phyloP scores from a whole-genome alignment of 2,329 filamentous ascomycete genomes.

The Cytospora piceae region DNA sequence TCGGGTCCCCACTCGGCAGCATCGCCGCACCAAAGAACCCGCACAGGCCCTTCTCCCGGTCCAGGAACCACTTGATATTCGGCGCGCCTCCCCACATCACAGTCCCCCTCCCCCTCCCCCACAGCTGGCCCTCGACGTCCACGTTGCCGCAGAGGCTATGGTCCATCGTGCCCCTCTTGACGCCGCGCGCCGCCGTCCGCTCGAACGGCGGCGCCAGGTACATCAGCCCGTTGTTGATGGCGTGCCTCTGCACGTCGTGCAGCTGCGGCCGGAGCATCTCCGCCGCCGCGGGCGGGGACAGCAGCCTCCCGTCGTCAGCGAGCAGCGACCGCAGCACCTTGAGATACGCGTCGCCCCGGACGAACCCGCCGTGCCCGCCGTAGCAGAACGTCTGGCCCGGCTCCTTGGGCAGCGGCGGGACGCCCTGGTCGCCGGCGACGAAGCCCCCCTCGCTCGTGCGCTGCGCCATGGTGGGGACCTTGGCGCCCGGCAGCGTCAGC shows the following conservation, averaged over 20 bases:
- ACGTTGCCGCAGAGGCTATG: slow-evolving; percentile 48
- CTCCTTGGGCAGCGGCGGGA: slow-evolving; percentile 39
- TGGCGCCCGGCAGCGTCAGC: slow-evolving; percentile 39
- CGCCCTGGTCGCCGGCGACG: slow-evolving; percentile 41
- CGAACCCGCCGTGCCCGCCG: slow-evolving; percentile 50
- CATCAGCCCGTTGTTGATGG: slow-evolving; percentile 35
- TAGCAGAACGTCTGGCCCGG: slow-evolving; percentile 42
- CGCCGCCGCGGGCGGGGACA: slow-evolving; percentile 47
- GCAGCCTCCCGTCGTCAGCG: slow-evolving; percentile 51
- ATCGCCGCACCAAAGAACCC: slow-evolving; percentile 37
- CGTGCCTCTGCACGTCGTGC: slow-evolving; percentile 35
- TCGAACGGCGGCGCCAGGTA: slow-evolving; percentile 41
- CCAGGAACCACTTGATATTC: slow-evolving; percentile 53
- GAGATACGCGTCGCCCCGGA: slow-evolving; percentile 45
- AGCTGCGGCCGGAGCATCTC: slow-evolving; percentile 55
- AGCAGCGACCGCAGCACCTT: slow-evolving; percentile 52
- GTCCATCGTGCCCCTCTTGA: slow-evolving; percentile 38
- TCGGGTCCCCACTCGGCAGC: slow-evolving; percentile 22
- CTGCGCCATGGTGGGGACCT: slow-evolving; percentile 44
- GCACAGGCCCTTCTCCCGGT: slow-evolving; percentile 51
- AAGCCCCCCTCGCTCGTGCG: slow-evolving; percentile 42
- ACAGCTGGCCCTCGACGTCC: slow-evolving; percentile 45
- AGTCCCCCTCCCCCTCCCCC: slow-evolving; percentile 48
- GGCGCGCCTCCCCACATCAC: slow-evolving; percentile 52
- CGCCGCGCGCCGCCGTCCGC: slow-evolving; percentile 33